Evolutionary conservation across 176 grass and related monocot species (phyloP), one percentile per base, ranked within the genome.

Genomic region (Bromus sterilis): DNA sequence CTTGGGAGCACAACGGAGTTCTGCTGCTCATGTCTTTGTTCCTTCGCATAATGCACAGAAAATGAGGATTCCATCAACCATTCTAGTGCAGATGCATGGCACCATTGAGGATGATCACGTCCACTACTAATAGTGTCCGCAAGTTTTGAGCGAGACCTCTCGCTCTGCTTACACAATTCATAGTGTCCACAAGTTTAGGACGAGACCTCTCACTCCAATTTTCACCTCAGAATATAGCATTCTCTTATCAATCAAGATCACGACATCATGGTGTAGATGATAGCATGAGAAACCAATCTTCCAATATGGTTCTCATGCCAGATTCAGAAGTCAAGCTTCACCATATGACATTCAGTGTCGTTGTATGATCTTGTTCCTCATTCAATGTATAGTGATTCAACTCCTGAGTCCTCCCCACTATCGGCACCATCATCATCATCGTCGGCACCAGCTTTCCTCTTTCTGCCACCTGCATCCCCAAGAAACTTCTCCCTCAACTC

Each of bases 321-420:
- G 32, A 63, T 77, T 30, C 37, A 57, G 70, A 81, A 67, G 8
- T 24, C 39, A 80, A 11, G 20, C 71, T 43, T 82, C 74, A 3
- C 42, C 23, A 6, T 51, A 48, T 56, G 32, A 77, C 15, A 75
- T 30, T 62, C 11, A 46, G 28, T 35, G 46, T 30, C 81, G 67
- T 28, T 18, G 3, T 41, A 60, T 48, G 30, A 32, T 44, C 75
- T 7, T 34, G 55, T 65, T 83, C 26, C 71, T 94, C 76, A 93
- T 4, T 95, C 95, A 30, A 98, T 85, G 69, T 93, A 91, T n/a
- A 95, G 89, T 48, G 90, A 89, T 66, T 98, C 95, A 31, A 98
- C 95, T 62, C 90, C 86, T 2, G 95, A 95, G 64, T 98, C 89
- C 0, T 88, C 90, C 20, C 92, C 96, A n/a, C 88, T 91, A 57